Evolutionary conservation across 2,329 filamentous ascomycete genomes (phyloP).

Genomic region (Fusarium concolor): DNA sequence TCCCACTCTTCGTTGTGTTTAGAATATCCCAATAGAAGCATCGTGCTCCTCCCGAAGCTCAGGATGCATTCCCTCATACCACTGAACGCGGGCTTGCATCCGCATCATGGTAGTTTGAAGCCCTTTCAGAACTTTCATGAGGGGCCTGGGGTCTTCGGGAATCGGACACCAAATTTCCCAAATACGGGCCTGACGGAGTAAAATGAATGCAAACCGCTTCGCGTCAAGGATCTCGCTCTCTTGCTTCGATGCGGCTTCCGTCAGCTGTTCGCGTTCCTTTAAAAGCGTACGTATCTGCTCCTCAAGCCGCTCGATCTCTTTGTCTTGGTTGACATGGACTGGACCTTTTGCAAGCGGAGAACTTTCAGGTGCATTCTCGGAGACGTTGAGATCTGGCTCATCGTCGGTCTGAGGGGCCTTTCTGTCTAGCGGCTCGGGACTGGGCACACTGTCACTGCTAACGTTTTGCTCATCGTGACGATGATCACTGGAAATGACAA

Average conservation of each 20-base stretch:
- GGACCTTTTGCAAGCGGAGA: background rate
- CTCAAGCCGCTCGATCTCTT: background rate
- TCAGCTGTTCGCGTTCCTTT: background rate
- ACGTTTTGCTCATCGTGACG: background rate
- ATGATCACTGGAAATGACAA: background rate
- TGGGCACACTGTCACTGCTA: background rate
- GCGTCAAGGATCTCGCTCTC: background rate
- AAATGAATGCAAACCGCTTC: background rate
- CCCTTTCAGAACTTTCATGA: background rate
- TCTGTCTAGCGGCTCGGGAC: background rate
- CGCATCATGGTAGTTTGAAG: background rate
- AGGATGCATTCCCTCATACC: constrained; percentile 5
- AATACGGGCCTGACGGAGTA: background rate
- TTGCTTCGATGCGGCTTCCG: background rate
- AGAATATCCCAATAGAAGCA: background rate
- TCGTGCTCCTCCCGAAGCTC: background rate
- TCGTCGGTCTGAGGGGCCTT: background rate
- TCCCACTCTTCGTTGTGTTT: background rate
- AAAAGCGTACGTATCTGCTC: background rate
- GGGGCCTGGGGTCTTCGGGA: background rate
- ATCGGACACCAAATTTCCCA: background rate
- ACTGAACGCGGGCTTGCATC: constrained; percentile 17
- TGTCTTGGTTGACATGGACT: background rate
- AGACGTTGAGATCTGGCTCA: too few species aligned
- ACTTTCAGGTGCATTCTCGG: background rate